Evolutionary conservation across 1,284 basidiomycete genomes (phyloP).

Genomic region (Xerocomus amazonicus): DNA sequence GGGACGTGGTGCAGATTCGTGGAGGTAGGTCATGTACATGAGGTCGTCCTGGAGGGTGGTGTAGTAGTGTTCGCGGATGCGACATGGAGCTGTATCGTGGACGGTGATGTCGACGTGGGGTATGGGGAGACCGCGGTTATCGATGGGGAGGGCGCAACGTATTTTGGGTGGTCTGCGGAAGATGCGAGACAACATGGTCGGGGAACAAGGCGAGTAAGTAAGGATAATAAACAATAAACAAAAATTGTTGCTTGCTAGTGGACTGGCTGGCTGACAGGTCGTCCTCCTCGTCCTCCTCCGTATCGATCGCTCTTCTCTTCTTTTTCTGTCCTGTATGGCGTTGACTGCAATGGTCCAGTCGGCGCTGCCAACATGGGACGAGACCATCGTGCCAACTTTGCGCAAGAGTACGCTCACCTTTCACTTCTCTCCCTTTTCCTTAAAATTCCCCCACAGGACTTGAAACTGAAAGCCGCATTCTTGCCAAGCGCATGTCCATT

Average conservation of each 20-base stretch:
- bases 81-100: slow-evolving; percentile 71
- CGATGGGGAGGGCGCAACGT: slow-evolving; percentile 43
- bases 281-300: background rate
- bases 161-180: slow-evolving; percentile 50
- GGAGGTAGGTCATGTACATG: slow-evolving; percentile 94
- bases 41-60: slow-evolving; percentile 81
- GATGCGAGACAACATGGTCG: slow-evolving; percentile 27
- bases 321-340: slow-evolving; percentile 22
- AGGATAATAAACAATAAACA: slow-evolving; percentile 6
- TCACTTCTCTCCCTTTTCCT: background rate
- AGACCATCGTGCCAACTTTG: slow-evolving; percentile 32
- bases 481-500: slow-evolving; percentile 70
- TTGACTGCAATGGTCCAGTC: slow-evolving; percentile 25
- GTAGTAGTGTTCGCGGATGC: slow-evolving; percentile 85
- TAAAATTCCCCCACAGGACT: slow-evolving; percentile 47
- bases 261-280: background rate
- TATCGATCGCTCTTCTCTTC: too few relatives aligned
- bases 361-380: slow-evolving; percentile 31
- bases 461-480: slow-evolving; percentile 65
- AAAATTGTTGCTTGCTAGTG: too few relatives aligned
- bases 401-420: slow-evolving; percentile 24
- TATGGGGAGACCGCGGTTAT: slow-evolving; percentile 56
- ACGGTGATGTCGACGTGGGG: slow-evolving; percentile 62
- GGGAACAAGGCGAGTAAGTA: background rate
- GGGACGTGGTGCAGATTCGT: slow-evolving; percentile 54